These are phyloP conservation scores for Colletotrichum noveboracense DNA, from an alignment of 2,329 filamentous ascomycete species.

Conservation along the genomic window DNA sequence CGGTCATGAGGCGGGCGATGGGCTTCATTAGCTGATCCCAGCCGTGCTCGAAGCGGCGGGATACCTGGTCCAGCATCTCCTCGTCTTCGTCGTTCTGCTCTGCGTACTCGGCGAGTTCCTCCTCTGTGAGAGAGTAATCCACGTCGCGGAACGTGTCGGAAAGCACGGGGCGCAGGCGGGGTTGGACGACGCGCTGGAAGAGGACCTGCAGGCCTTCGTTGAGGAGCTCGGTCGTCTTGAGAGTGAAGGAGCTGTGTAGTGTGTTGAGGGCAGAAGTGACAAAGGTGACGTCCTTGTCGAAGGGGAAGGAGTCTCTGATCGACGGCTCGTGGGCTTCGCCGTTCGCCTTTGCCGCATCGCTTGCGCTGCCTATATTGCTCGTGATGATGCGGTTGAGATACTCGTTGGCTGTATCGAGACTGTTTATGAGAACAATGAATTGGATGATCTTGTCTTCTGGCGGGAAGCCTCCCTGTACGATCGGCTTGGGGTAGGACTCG, in stretches of 20 bases:
- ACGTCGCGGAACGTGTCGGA: slow-evolving; percentile 90
- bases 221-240: slow-evolving; percentile 82
- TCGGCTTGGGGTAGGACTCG: slow-evolving; percentile 85
- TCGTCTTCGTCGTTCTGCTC: slow-evolving; percentile 59
- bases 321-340: slow-evolving; percentile 42
- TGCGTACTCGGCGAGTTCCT: slow-evolving; percentile 63
- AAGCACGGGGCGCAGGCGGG: slow-evolving; percentile 82
- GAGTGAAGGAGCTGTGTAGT: slow-evolving; percentile 74
- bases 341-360: slow-evolving; percentile 36
- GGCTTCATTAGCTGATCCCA: slow-evolving; percentile 90
- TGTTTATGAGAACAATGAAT: slow-evolving; percentile 95
- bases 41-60: slow-evolving; percentile 79
- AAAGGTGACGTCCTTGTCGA: slow-evolving; percentile 74
- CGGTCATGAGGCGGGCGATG: slow-evolving; percentile 82
- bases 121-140: slow-evolving; percentile 77
- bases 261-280: slow-evolving; percentile 72
- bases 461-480: slow-evolving; percentile 79
- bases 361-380: slow-evolving; percentile 60
- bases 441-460: slow-evolving; percentile 87
- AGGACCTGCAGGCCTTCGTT: slow-evolving; percentile 85
- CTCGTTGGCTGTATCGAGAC: slow-evolving; percentile 88
- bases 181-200: slow-evolving; percentile 86
- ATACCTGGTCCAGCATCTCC: slow-evolving; percentile 69
- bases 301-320: slow-evolving; percentile 76
- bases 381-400: slow-evolving; percentile 88